Conservation (phyloP, 2,329 filamentous ascomycete species). For the Cladosporium austrohemisphaericum region DNA sequence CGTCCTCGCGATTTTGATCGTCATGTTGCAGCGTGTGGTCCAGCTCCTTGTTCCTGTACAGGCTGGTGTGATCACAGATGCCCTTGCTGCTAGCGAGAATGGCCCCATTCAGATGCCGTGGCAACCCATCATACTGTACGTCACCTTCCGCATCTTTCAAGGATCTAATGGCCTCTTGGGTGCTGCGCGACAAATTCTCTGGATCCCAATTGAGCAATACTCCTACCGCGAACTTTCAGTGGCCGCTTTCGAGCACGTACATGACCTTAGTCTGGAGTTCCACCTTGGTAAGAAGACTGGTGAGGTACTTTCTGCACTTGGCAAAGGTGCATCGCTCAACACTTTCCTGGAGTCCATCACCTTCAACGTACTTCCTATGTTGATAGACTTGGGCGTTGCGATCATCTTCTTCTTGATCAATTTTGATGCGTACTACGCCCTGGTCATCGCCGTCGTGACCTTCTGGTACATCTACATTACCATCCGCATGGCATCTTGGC, state of each 20-base stretch:
- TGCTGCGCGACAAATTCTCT: constrained; percentile 75
- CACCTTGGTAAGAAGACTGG: constrained; percentile 95
- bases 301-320: constrained; percentile 89
- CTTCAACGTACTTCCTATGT: constrained; percentile 92
- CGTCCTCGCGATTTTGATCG: constrained; percentile 73
- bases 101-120: constrained; percentile 61
- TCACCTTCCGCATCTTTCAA: constrained; percentile 76
- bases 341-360: constrained; percentile 94
- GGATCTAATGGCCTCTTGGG: constrained; percentile 84
- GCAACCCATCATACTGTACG: constrained; percentile 70
- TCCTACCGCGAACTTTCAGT: constrained; percentile 92
- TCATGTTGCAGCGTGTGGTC: constrained; percentile 75
- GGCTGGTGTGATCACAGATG: constrained; percentile 73
- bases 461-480: constrained; percentile 97
- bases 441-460: constrained; percentile 84
- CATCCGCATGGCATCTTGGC: constrained; percentile 89
- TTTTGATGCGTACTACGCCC: constrained; percentile 86
- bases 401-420: constrained; percentile 73
- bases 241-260: constrained; percentile 95
- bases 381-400: constrained; percentile 82
- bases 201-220: constrained; percentile 96
- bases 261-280: constrained; percentile 91
- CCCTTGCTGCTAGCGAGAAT: constrained; percentile 57
- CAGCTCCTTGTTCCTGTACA: constrained; percentile 84
- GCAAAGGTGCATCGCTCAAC: constrained; percentile 95